phyloP scores from a whole-genome alignment of 2,329 filamentous ascomycete genomes.

The Myriosclerotinia scirpicola region DNA sequence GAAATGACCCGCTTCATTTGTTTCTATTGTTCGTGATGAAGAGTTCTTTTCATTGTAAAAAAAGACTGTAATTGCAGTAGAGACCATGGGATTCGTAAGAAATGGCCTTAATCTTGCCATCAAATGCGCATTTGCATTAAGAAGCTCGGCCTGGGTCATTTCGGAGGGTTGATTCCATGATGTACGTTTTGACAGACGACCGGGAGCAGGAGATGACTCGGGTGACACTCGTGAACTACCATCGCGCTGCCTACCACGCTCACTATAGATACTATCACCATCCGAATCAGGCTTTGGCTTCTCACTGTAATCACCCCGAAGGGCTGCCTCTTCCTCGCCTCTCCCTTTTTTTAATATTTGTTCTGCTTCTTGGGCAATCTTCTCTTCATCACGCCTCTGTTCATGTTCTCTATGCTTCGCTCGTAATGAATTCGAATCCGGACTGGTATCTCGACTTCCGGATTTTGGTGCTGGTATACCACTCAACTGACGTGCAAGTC shows the following conservation, averaged over 20 bases:
- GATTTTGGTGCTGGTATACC: slow-evolving; percentile 63
- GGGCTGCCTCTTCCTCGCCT: slow-evolving; percentile 68
- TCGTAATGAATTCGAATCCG: slow-evolving; percentile 34
- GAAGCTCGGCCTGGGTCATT: slow-evolving; percentile 74
- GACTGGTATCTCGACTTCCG: slow-evolving; percentile 36
- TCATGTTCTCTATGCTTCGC: slow-evolving; percentile 48
- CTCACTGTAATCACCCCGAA: slow-evolving; percentile 73
- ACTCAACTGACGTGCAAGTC: slow-evolving; percentile 81
- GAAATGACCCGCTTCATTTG: slow-evolving; percentile 89
- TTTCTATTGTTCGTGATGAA: slow-evolving; percentile 79
- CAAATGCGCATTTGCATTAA: slow-evolving; percentile 78
- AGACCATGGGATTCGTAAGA: slow-evolving; percentile 76
- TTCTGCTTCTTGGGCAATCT: slow-evolving; percentile 72
- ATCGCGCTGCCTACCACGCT: slow-evolving; percentile 28
- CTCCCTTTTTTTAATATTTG: slow-evolving; percentile 72
- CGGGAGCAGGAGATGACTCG: slow-evolving; percentile 39
- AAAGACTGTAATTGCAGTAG: slow-evolving; percentile 82
- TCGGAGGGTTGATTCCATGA: slow-evolving; percentile 48
- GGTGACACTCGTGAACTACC: slow-evolving; percentile 29
- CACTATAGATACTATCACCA: slow-evolving; percentile 36
- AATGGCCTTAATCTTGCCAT: slow-evolving; percentile 89
- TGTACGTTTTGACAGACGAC: slow-evolving; percentile 47
- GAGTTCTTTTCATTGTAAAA: slow-evolving; percentile 88
- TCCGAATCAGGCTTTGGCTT: slow-evolving; percentile 51
- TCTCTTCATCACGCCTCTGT: slow-evolving; percentile 57